Conservation (phyloP, 305 asterid genomes). For the Fraxinus angustifolia region DNA sequence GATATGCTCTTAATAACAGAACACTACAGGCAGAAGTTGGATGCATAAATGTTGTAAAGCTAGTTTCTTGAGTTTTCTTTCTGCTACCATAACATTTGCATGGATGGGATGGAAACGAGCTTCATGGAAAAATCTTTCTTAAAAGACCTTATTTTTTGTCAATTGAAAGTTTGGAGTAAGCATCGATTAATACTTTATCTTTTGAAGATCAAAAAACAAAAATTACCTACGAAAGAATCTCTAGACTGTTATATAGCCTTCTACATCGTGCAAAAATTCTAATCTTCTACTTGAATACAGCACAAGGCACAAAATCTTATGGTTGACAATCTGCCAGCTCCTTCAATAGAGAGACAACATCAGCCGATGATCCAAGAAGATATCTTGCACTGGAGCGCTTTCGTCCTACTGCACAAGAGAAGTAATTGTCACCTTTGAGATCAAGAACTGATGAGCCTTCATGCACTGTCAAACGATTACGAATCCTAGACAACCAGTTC, state of each 20-base stretch:
- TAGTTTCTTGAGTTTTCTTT: not conserved
- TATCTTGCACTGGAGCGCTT: conserved; percentile 72
- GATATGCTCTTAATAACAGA: not conserved
- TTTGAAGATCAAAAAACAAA: not conserved
- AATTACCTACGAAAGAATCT: not conserved
- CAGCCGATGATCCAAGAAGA: conserved; percentile 67
- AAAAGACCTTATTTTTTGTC: not conserved
- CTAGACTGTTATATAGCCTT: not conserved
- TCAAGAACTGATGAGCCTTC: conserved; percentile 89
- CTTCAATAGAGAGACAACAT: conserved; percentile 61
- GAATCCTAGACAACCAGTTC: conserved; percentile 57
- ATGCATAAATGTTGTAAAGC: not conserved
- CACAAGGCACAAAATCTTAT: not conserved
- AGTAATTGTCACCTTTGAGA: conserved; percentile 73
- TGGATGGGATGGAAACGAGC: not conserved
- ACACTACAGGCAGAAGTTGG: not conserved
- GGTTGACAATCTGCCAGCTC: conserved; percentile 44
- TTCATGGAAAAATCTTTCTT: not conserved
- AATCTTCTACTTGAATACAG: not conserved
- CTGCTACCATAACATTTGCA: not conserved
- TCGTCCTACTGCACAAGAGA: conserved; percentile 87
- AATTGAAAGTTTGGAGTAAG: not conserved
- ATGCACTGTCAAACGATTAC: conserved; percentile 51
- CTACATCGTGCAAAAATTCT: not conserved
- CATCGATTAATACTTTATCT: no score